Percentiles rank a stretch among this genome's conserved stretches.
Conservation (phyloP, 805 yeast genomes). For the Grigorovia humatica region DNA sequence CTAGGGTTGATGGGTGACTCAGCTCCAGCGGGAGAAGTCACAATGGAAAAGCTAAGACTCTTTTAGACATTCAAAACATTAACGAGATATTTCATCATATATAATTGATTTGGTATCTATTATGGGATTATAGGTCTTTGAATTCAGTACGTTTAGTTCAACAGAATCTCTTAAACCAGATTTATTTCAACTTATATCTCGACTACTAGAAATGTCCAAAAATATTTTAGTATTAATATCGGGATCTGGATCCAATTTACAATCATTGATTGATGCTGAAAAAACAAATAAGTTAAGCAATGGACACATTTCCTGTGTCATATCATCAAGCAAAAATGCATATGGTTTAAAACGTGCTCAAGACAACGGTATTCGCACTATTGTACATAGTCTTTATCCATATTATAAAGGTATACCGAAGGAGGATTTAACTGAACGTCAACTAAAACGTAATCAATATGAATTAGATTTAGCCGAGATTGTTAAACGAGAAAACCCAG, state of each 20-base stretch:
- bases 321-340: constrained; percentile 80
- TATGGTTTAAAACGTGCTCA: constrained; percentile 77
- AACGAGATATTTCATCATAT: no score
- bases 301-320: constrained; percentile 59
- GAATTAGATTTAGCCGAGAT: constrained; percentile 68
- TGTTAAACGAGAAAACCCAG: constrained; percentile 58
- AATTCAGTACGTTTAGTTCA: no score
- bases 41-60: no score
- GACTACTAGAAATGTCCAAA: not conserved
- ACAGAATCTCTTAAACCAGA: no score
- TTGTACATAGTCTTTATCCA: constrained; percentile 55
- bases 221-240: constrained; percentile 66
- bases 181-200: no score
- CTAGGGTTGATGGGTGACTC: no score
- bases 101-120: no score
- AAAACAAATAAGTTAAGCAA: constrained; percentile 29
- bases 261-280: constrained; percentile 79
- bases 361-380: constrained; percentile 58
- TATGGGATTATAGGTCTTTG: no score
- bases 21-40: no score
- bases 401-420: constrained; percentile 72
- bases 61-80: no score
- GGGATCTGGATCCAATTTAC: constrained; percentile 92
- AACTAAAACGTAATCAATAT: constrained; percentile 54
- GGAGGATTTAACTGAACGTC: constrained; percentile 49